Base-by-base conservation (phyloP, 2,329 filamentous ascomycete species). In the Verticillium albo-atrum region DNA sequence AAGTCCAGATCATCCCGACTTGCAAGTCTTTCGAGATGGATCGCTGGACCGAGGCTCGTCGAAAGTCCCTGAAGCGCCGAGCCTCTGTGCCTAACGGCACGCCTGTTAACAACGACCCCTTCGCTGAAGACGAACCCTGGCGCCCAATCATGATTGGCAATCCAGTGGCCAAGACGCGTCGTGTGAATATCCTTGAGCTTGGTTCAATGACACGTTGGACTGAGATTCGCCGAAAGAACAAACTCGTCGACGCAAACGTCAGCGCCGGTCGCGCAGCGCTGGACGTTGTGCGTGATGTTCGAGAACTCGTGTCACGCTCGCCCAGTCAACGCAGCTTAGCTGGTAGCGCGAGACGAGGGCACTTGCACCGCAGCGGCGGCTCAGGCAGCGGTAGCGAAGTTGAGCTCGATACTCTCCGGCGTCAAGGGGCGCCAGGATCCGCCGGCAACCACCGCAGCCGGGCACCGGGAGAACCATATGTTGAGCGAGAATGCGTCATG, bases 131-230 rank as follows among this genome's bases (percentile, higher is more conserved):
- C 62, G 78, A 80, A 51, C 82, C 87, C 54, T 92, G 87, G 89
- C 84, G 84, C 60, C 86, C 89, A 1, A 79, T 87, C 28, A 83
- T 92, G 63, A 84, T 91, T 68, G 89, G 89, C 14, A 89, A 90
- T 68, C 89, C 89, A 14, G 85, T 83, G 52, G 84, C 87, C 54
- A 88, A 86, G 71, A 84, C 82, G 67, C 81, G 90, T 55, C 81
- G 87, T 61, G 86, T 92, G 80, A 91, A 85, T 68, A 70, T 91
- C 26, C 75, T 93, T 17, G 90, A 93, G 71, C 74, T 90, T 60
- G 89, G 90, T 0, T 74, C 77, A 35, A 77, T 89, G 78, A 88
- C 82, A 56, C 78, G 90, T 47, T 93, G 88, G 87, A 89, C 84
- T 26, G 89, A 92, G 71, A 91, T 93, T 61, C 78, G 84, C 61